Evolutionary conservation across 1,139 yeast species (phyloP).

Genomic region (Suhomyces kunorum): DNA sequence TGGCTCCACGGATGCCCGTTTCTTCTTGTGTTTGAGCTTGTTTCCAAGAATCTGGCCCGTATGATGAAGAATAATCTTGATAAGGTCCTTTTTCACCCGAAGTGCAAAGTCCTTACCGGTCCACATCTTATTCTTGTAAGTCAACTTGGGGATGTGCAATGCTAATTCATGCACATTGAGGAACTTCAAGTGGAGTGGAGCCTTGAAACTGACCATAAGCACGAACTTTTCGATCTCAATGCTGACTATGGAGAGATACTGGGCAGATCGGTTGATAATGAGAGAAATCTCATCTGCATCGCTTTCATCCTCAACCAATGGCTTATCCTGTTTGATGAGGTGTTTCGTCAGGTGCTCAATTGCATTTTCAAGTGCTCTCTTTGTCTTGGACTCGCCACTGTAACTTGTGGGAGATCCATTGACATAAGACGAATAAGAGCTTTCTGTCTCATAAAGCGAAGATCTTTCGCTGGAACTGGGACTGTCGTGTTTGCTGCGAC

Average conservation of each 20-base stretch:
- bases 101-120: slow-evolving; percentile 71
- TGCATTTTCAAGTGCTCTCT: slow-evolving; percentile 3
- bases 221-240: slow-evolving; percentile 55
- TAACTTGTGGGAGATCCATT: slow-evolving; percentile 1
- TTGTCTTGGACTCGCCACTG: slow-evolving; percentile 1
- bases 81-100: slow-evolving; percentile 65
- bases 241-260: slow-evolving; percentile 62
- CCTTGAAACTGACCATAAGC: slow-evolving; percentile 73
- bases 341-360: slow-evolving; percentile 4
- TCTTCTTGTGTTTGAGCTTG: slow-evolving; percentile 55
- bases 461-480: slow-evolving; percentile 9
- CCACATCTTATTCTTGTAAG: slow-evolving; percentile 72
- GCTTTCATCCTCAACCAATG: slow-evolving; percentile 19
- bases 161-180: slow-evolving; percentile 72
- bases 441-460: slow-evolving; percentile 4
- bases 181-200: slow-evolving; percentile 63
- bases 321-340: neutral
- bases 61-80: slow-evolving; percentile 68
- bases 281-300: slow-evolving; percentile 46
- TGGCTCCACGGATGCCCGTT: slow-evolving; percentile 35
- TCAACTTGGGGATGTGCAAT: slow-evolving; percentile 64
- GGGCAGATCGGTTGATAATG: slow-evolving; percentile 68
- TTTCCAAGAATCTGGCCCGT: slow-evolving; percentile 81
- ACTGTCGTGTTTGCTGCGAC: neutral
- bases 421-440: slow-evolving; percentile 8